Evolutionary conservation across 2,329 filamentous ascomycete species (phyloP).

Genomic region (Pseudofabraea citricarpa): DNA sequence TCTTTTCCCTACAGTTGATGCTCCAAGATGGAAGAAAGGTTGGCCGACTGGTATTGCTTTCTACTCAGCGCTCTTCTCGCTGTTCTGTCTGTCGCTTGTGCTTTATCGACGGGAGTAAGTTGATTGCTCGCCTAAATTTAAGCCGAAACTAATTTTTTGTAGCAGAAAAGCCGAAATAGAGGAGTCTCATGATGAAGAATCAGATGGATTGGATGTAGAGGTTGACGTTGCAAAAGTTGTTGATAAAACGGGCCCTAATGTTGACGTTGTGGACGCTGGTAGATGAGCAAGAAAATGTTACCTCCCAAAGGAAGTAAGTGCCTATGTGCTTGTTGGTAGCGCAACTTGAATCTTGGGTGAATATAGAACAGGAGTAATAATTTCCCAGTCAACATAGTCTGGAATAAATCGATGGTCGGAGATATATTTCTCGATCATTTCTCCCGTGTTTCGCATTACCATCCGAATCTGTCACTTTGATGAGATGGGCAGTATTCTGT

Average conservation of each 20-base stretch:
- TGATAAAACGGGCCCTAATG: neutral
- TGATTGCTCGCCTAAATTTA: neutral
- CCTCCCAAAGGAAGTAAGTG: too few species aligned
- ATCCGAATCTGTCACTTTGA: too few species aligned
- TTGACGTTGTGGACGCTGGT: neutral
- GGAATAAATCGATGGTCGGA: too few species aligned
- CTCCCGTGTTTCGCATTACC: too few species aligned
- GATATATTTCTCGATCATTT: too few species aligned
- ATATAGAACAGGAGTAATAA: too few species aligned
- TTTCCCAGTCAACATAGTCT: too few species aligned
- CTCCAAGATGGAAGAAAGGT: neutral
- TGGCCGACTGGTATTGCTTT: slow-evolving; percentile 1
- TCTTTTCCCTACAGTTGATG: neutral
- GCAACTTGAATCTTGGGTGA: too few species aligned
- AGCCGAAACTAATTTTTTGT: neutral
- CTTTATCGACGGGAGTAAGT: neutral
- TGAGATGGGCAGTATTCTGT: too few species aligned
- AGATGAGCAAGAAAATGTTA: too few species aligned
- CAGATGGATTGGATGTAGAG: neutral
- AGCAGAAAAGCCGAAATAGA: neutral
- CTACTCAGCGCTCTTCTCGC: neutral
- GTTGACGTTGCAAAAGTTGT: neutral
- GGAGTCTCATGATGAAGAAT: neutral
- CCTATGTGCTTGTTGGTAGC: too few species aligned
- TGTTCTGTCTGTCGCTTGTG: neutral